Conservation (phyloP, 148 eudicot genomes). For the Rhododendron henanense region DNA sequence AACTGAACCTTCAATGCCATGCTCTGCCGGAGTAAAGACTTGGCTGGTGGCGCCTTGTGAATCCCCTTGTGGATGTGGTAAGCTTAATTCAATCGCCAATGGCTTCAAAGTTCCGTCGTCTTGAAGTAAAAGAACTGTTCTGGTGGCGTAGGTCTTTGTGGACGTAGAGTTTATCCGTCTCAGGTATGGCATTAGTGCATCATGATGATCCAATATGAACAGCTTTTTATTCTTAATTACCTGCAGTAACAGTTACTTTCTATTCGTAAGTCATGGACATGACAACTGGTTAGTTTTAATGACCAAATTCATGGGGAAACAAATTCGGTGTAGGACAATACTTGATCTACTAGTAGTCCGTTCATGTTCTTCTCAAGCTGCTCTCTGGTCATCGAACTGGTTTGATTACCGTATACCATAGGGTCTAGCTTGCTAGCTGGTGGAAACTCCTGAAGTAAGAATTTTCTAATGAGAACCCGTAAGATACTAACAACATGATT, state of each 20-base stretch:
- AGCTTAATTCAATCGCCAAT: conserved; percentile 77
- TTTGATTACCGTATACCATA: conserved; percentile 59
- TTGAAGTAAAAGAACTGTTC: conserved; percentile 72
- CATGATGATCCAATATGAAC: conserved; percentile 83
- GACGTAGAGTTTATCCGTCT: conserved; percentile 51
- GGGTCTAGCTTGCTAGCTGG: conserved; percentile 72
- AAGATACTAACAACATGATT: neutral
- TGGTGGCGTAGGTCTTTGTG: conserved; percentile 74
- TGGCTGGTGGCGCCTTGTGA: conserved; percentile 51
- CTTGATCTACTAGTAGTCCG: conserved; percentile 53
- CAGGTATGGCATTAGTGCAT: conserved; percentile 75
- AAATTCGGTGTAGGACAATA: conserved; percentile 18
- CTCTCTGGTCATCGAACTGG: conserved; percentile 59
- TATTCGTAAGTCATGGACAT: neutral
- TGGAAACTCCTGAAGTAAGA: conserved; percentile 67
- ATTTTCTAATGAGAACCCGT: neutral
- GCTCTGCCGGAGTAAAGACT: conserved; percentile 62
- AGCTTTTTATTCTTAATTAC: conserved; percentile 56
- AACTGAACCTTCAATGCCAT: conserved; percentile 55
- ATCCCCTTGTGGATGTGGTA: conserved; percentile 70
- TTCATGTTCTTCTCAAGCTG: conserved; percentile 65
- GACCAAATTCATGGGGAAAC: neutral
- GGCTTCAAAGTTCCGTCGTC: conserved; percentile 83
- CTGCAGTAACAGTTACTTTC: conserved; percentile 24
- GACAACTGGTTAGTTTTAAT: neutral